phyloP scores from a whole-genome alignment of 1,139 yeast genomes.

The Yamadazyma buinensis region DNA sequence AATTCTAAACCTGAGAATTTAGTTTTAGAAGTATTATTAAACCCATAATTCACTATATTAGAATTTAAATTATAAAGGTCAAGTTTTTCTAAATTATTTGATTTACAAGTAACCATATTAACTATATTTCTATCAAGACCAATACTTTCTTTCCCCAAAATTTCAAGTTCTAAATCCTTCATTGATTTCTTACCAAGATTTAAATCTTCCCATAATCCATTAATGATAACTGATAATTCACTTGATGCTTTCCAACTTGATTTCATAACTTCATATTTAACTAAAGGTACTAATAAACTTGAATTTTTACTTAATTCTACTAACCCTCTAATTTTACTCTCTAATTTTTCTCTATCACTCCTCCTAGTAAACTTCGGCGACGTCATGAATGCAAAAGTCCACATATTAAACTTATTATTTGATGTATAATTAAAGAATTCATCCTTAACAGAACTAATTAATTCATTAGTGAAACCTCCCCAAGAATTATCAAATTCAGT shows the following conservation, averaged over 20 bases:
- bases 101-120: constrained; percentile 23
- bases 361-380: too few relatives aligned
- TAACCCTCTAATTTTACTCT: constrained; percentile 46
- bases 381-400: constrained; percentile 31
- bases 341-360: constrained; percentile 7
- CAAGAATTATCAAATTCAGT: constrained; percentile 75
- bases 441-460: constrained; percentile 57
- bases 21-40: constrained; percentile 7
- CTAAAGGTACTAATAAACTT: constrained; percentile 51
- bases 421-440: constrained; percentile 63
- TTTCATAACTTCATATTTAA: constrained; percentile 11
- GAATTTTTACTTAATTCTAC: constrained; percentile 42
- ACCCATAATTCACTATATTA: constrained; percentile 12
- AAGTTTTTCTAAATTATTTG: not conserved
- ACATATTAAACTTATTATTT: constrained; percentile 38
- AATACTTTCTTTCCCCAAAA: constrained; percentile 24
- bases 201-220: constrained; percentile 38
- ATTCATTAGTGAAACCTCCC: constrained; percentile 69
- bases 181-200: constrained; percentile 23
- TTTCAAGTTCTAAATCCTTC: constrained; percentile 29
- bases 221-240: constrained; percentile 26
- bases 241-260: constrained; percentile 41
- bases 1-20: constrained; percentile 6
- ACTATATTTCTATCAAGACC: constrained; percentile 34
- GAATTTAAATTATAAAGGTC: constrained; percentile 8